A percentile compares a stretch with the other conserved stretches of the same genome.
phyloP scores from a whole-genome alignment of 2,329 filamentous ascomycete genomes.

The Claviceps spartinae region DNA sequence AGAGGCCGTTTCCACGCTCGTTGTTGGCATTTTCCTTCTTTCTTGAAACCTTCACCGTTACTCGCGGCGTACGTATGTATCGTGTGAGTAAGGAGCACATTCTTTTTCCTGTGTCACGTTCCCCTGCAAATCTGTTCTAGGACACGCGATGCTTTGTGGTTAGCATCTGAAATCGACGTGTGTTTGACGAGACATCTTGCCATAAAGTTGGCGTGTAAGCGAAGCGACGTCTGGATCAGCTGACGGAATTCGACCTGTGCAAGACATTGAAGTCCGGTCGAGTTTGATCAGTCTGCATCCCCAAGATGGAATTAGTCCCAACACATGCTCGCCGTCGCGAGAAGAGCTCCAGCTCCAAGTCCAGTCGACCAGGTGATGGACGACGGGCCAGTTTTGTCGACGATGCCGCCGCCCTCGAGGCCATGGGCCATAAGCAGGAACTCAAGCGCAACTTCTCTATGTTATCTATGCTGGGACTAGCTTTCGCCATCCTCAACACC shows the following conservation, averaged over 20 bases:
- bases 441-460: constrained; percentile 36
- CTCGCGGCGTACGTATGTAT: too few species aligned
- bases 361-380: background rate
- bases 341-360: background rate
- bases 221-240: background rate
- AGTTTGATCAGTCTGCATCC: too few species aligned
- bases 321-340: background rate
- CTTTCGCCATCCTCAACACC: constrained; percentile 36
- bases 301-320: background rate
- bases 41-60: too few species aligned
- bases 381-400: constrained; percentile 4
- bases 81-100: too few species aligned
- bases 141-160: background rate
- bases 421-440: constrained; percentile 35
- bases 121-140: too few species aligned
- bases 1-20: too few species aligned
- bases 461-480: constrained; percentile 33
- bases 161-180: background rate
- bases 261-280: background rate
- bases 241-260: background rate
- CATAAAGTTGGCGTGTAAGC: background rate
- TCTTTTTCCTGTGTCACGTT: too few species aligned
- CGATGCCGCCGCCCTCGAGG: constrained; percentile 27
- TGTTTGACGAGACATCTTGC: background rate
- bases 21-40: too few species aligned